Evolutionary conservation across 768 basidiomycete species (phyloP).

Genomic region (Tricholoma saponaceum): DNA sequence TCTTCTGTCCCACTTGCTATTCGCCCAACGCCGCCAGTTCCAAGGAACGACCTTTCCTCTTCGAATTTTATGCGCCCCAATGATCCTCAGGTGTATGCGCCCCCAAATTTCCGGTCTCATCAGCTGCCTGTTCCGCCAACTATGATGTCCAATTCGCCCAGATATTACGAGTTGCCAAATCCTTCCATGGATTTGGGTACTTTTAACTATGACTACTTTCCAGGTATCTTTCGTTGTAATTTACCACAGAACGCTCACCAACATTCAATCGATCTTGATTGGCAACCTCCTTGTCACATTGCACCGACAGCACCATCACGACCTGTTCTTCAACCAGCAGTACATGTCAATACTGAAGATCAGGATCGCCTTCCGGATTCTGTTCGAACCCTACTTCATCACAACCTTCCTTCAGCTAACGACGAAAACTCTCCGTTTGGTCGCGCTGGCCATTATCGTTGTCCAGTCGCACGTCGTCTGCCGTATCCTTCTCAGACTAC

Average conservation of each 20-base stretch:
- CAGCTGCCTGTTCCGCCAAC: not conserved
- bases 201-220: not conserved
- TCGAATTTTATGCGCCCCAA: not conserved
- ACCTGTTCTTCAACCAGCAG: not conserved
- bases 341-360: not conserved
- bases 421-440: not conserved
- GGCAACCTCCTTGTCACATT: not conserved
- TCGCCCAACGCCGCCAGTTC: not conserved
- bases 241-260: not conserved
- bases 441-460: not conserved
- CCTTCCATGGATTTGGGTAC: not conserved
- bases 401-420: not conserved
- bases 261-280: not conserved
- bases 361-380: not conserved
- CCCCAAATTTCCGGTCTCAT: not conserved
- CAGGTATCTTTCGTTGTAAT: not conserved
- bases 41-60: not conserved
- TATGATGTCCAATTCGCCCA: not conserved
- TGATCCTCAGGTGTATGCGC: not conserved
- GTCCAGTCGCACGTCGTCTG: not conserved
- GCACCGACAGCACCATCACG: not conserved
- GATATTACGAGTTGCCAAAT: not conserved
- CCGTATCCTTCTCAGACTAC: not conserved
- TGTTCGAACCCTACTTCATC: not conserved
- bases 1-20: not conserved